Evolutionary conservation across 306 rosid species (phyloP).

Genomic region (Cicer judaicum): DNA sequence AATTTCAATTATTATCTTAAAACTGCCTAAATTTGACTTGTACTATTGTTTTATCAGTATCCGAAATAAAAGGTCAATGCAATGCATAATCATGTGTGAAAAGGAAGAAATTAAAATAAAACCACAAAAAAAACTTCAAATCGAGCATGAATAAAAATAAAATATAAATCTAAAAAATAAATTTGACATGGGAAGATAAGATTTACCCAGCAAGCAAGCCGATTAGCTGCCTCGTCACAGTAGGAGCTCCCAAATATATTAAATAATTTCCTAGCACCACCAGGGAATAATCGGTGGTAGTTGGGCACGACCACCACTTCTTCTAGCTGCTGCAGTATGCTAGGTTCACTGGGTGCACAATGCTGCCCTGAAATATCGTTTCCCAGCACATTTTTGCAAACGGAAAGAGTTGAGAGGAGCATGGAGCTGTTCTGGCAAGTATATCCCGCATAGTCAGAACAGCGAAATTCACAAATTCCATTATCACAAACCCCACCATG

Average conservation of each 20-base stretch:
- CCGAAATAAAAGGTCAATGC: slow-evolving; percentile 29
- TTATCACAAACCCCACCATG: slow-evolving; percentile 98
- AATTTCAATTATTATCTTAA: background rate
- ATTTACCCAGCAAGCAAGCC: slow-evolving; percentile 93
- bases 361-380: slow-evolving; percentile 77
- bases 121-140: slow-evolving; percentile 16
- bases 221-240: slow-evolving; percentile 84
- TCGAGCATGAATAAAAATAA: background rate
- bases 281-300: slow-evolving; percentile 88
- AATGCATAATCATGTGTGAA: slow-evolving; percentile 3
- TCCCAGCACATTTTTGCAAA: slow-evolving; percentile 80
- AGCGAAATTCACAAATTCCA: slow-evolving; percentile 91
- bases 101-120: background rate
- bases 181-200: slow-evolving; percentile 11
- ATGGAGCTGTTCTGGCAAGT: slow-evolving; percentile 91
- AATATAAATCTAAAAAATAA: slow-evolving; percentile 1
- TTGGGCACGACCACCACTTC: slow-evolving; percentile 97
- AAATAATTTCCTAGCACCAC: slow-evolving; percentile 89
- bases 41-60: slow-evolving; percentile 32
- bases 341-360: slow-evolving; percentile 91
- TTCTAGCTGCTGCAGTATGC: slow-evolving; percentile 88
- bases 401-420: slow-evolving; percentile 74
- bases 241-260: slow-evolving; percentile 78
- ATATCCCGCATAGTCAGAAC: slow-evolving; percentile 89
- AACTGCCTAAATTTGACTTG: slow-evolving; percentile 3